Conservation (phyloP, 2,329 filamentous ascomycete species). For the Grosmannia serpens region DNA sequence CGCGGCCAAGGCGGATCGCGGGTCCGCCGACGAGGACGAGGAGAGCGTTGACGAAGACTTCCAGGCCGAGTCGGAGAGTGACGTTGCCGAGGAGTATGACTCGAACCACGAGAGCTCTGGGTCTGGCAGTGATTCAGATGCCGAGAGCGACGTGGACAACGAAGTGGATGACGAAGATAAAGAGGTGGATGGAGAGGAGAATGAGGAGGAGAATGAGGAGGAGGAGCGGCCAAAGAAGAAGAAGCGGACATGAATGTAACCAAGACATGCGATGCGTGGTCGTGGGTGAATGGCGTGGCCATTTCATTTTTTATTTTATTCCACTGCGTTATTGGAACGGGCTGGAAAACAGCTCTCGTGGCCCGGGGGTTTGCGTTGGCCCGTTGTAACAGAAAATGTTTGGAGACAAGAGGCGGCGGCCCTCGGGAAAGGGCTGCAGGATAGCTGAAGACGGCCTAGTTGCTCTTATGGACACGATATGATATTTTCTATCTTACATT, state of each 20-base stretch:
- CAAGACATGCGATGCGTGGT: too few relatives aligned
- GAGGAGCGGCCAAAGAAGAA: constrained; percentile 29
- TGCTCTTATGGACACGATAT: not conserved
- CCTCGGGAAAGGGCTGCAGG: not conserved
- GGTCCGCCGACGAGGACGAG: constrained; percentile 90
- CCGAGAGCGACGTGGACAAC: constrained; percentile 47
- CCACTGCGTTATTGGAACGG: not conserved
- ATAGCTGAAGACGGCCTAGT: not conserved
- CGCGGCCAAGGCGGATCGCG: constrained; percentile 59
- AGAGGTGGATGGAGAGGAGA: constrained; percentile 27
- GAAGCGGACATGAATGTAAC: constrained; percentile 22
- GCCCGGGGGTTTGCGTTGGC: not conserved
- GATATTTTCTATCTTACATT: not conserved
- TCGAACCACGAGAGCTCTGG: constrained; percentile 81
- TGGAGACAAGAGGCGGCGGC: not conserved
- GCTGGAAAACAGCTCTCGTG: not conserved
- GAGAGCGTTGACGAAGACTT: constrained; percentile 97
- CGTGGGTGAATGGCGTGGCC: not conserved
- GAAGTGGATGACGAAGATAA: constrained; percentile 38
- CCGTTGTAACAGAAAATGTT: not conserved
- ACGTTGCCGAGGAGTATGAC: constrained; percentile 94
- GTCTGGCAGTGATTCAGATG: constrained; percentile 54
- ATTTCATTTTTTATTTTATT: not conserved
- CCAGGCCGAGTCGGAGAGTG: constrained; percentile 79
- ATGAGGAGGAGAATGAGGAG: constrained; percentile 24